phyloP scores from a whole-genome alignment of 2,329 filamentous ascomycete genomes.

The Dactylonectria estremocensis region DNA sequence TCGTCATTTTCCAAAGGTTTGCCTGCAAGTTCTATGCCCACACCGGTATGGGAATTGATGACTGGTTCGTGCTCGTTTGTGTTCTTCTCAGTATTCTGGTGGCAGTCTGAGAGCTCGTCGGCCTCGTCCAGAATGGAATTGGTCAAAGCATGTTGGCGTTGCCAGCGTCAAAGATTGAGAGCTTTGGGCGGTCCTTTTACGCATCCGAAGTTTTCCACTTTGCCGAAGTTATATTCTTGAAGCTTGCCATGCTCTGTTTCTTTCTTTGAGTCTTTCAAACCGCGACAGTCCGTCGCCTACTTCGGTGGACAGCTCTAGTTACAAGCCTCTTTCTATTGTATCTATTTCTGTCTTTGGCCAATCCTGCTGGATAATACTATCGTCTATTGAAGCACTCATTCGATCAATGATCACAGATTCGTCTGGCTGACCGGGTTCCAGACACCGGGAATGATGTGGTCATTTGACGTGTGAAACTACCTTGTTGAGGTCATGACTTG shows the following conservation, averaged over 20 bases:
- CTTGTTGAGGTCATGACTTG: no score
- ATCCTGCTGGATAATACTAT: no score
- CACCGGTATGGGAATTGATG: not conserved
- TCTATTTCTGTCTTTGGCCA: no score
- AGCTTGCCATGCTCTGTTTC: constrained; percentile 33
- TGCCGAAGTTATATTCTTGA: constrained; percentile 27
- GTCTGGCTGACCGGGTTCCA: no score
- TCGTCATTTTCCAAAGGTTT: constrained; percentile 1
- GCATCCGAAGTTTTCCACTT: constrained; percentile 27
- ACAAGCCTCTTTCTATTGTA: no score
- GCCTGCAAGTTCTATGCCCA: constrained; percentile 4
- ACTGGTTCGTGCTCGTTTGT: not conserved
- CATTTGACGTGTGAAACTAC: no score
- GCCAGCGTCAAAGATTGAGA: constrained; percentile 1
- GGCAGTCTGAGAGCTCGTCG: not conserved
- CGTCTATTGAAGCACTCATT: no score
- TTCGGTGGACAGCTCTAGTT: constrained; percentile 28
- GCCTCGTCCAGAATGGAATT: constrained; percentile 23
- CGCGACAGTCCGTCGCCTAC: not conserved
- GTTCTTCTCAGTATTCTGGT: constrained; percentile 2
- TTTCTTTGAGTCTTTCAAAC: constrained; percentile 34
- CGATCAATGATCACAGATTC: no score
- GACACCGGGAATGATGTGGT: no score
- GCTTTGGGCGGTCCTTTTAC: constrained; percentile 28
- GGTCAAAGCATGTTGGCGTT: constrained; percentile 29